A percentile compares a stretch with the other conserved stretches of the same genome.
Conservation (phyloP, 1,284 basidiomycete species). For the Ceratobasidium theobromae region DNA sequence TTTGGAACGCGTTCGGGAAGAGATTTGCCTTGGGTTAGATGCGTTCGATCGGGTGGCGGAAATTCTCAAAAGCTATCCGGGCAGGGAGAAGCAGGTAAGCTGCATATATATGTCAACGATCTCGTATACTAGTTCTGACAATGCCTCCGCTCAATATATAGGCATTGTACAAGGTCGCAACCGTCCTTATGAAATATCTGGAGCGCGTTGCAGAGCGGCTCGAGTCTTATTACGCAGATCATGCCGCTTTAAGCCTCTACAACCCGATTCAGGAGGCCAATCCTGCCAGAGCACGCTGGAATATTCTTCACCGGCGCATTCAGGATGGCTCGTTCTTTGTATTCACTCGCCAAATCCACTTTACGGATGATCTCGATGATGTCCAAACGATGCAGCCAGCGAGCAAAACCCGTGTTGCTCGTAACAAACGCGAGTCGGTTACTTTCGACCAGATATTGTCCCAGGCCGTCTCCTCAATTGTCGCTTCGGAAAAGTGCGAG, state of each 20-base stretch:
- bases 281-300: slow-evolving; percentile 31
- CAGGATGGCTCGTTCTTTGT: slow-evolving; percentile 30
- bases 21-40: slow-evolving; percentile 25
- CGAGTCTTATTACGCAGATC: slow-evolving; percentile 28
- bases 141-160: neutral
- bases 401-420: neutral
- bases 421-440: slow-evolving; percentile 21
- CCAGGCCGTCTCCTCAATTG: slow-evolving; percentile 24
- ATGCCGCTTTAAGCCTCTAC: slow-evolving; percentile 22
- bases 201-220: slow-evolving; percentile 29
- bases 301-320: slow-evolving; percentile 26
- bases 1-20: slow-evolving; percentile 22
- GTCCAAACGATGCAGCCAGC: neutral
- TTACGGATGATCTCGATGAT: slow-evolving; percentile 13
- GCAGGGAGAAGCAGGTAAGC: slow-evolving; percentile 29
- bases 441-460: slow-evolving; percentile 30
- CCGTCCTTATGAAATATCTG: slow-evolving; percentile 20
- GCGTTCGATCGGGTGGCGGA: slow-evolving; percentile 27
- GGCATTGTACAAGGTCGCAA: slow-evolving; percentile 24
- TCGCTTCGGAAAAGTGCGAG: neutral
- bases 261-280: slow-evolving; percentile 19
- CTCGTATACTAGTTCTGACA: too few species aligned
- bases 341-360: slow-evolving; percentile 17
- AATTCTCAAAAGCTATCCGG: slow-evolving; percentile 22
- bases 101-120: too few species aligned